Conservation (phyloP, 352 stramenopile genomes). For the Globisporangium paroecandrum region DNA sequence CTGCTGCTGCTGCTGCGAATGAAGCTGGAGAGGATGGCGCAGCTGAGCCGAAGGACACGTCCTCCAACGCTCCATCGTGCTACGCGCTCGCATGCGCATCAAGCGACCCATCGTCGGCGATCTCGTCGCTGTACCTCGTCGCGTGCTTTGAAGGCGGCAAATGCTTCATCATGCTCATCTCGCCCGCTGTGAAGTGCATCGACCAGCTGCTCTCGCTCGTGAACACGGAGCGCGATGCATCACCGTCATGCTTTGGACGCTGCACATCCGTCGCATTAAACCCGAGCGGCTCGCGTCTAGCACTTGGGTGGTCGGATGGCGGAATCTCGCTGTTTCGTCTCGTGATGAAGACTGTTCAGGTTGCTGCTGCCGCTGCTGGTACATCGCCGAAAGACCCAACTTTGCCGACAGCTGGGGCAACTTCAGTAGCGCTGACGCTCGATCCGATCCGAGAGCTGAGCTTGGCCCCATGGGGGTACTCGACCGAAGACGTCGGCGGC, state of each 20-base stretch:
- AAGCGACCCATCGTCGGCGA: constrained; percentile 23
- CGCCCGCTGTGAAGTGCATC: constrained; percentile 52
- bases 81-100: constrained; percentile 55
- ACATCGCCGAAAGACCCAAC: not conserved
- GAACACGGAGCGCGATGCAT: constrained; percentile 46
- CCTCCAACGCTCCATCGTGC: constrained; percentile 31
- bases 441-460: constrained; percentile 61
- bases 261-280: constrained; percentile 55
- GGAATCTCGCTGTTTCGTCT: constrained; percentile 65
- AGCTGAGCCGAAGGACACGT: constrained; percentile 9
- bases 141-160: constrained; percentile 74
- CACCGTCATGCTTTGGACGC: constrained; percentile 27
- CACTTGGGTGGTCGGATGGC: constrained; percentile 73
- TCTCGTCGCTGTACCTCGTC: constrained; percentile 48
- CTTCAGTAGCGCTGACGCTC: constrained; percentile 30
- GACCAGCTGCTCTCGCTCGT: constrained; percentile 74
- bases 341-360: constrained; percentile 22
- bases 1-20: not conserved
- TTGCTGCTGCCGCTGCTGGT: not conserved
- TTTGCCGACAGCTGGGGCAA: not conserved
- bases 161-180: constrained; percentile 78
- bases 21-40: not conserved
- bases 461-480: constrained; percentile 65
- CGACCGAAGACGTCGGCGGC: constrained; percentile 41
- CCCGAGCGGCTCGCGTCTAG: constrained; percentile 40